A percentile compares a stretch with the other conserved stretches of the same genome.
Evolutionary conservation across 1,139 yeast genomes (phyloP).

Genomic region (Petasospora fabianii): DNA sequence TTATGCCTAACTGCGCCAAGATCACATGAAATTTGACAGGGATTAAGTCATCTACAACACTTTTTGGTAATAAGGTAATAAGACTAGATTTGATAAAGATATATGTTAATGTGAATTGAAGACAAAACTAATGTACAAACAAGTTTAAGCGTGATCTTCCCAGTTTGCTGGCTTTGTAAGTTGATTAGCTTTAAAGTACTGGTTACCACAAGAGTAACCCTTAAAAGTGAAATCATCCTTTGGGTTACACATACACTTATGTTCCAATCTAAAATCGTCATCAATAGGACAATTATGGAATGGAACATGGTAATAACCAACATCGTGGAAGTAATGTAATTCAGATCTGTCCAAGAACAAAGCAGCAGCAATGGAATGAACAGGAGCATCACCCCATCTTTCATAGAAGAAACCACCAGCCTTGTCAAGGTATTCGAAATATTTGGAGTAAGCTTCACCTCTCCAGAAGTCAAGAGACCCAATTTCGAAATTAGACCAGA

Average conservation of each 20-base stretch:
- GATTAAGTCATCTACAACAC: too few species aligned
- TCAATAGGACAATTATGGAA: conserved; percentile 81
- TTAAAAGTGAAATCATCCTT: conserved; percentile 70
- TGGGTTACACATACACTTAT: conserved; percentile 73
- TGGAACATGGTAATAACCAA: conserved; percentile 83
- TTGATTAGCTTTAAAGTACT: conserved; percentile 61
- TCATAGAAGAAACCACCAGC: conserved; percentile 91
- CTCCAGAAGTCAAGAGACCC: conserved; percentile 79
- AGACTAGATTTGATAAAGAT: too few species aligned
- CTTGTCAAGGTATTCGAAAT: conserved; percentile 68
- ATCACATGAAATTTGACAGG: too few species aligned
- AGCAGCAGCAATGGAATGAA: conserved; percentile 82
- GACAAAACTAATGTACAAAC: too few species aligned
- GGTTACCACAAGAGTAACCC: conserved; percentile 79
- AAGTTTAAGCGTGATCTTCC: conserved; percentile 47
- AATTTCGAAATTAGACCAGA: conserved; percentile 91
- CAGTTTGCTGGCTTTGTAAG: conserved; percentile 73
- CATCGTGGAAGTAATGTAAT: conserved; percentile 75
- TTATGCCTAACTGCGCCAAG: too few species aligned
- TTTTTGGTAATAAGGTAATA: too few species aligned
- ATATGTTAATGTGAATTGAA: too few species aligned
- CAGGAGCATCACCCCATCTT: conserved; percentile 96
- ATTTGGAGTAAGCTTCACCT: conserved; percentile 58
- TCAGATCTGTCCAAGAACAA: conserved; percentile 60
- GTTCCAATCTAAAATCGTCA: conserved; percentile 44